Evolutionary conservation across 2,329 filamentous ascomycete genomes (phyloP), one percentile per base, ranked within the genome.

Genomic region (Boeremia lycopersici): DNA sequence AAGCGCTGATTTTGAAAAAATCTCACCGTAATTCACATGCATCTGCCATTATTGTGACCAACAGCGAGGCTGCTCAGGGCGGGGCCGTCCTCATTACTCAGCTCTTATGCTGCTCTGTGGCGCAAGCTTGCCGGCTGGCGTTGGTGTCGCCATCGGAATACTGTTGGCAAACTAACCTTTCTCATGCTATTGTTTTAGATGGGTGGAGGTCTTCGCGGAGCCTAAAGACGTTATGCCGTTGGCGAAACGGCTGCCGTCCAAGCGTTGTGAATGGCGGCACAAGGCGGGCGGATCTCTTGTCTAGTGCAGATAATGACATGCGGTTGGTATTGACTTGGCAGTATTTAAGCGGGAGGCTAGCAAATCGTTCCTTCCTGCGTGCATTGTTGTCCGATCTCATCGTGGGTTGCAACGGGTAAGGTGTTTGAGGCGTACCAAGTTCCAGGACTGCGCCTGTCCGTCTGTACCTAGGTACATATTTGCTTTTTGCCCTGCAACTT

Each of bases 121-220:
- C 46, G 46, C 41, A 42, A 15, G 10, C 15, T 15, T 39, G 25
- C n/a, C 26, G 35, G 34, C 35, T 31, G 23, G 31, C 36, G 31
- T 34, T 34, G 31, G 11, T 46, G 36, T 46, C 8, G 19, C 46
- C 36, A 15, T 46, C 15, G 25, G 15, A 29, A 40, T 30, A 46
- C 39, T 46, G 41, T 55, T 47, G 47, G 43, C 46, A 29, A 42
- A 36, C 23, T 19, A 25, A 36, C 34, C 46, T 31, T 31, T 50
- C 41, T 41, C 42, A 36, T 49, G 52, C 52, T 55, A 55, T 55
- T 12, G 52, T 55, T 55, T 50, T 47, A 47, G 46, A 41, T 45
- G 38, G 38, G 52, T 55, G 52, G 52, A 48, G 52, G 28, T 38
- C 19, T 41, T 30, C 40, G 43, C 36, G 31, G 38, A 52, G 53